These are phyloP conservation scores for Persicaria maculosa DNA, from an alignment of 148 eudicot genomes.

Conservation along the genomic window DNA sequence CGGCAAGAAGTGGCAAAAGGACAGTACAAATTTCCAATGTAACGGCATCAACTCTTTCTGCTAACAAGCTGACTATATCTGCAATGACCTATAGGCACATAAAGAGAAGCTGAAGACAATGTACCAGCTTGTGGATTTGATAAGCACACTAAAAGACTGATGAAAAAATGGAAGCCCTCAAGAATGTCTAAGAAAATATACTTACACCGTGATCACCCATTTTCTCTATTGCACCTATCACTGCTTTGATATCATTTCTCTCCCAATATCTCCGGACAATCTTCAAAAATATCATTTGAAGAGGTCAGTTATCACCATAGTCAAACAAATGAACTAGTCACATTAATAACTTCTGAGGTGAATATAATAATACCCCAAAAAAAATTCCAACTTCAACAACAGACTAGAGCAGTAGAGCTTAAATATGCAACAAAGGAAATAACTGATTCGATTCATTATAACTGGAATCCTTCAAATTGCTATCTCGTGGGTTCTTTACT, in stretches of 20 bases:
- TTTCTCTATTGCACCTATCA: conserved; percentile 61
- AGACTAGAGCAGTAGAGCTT: not conserved
- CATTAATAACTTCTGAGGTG: not conserved
- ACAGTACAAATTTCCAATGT: conserved; percentile 76
- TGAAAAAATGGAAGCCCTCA: not conserved
- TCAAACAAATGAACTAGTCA: not conserved
- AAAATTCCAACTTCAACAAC: not conserved
- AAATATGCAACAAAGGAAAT: not conserved
- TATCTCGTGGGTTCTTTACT: not conserved
- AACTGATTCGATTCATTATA: not conserved
- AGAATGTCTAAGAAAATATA: conserved; percentile 6
- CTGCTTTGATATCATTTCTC: conserved; percentile 82
- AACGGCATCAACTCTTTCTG: conserved; percentile 61
- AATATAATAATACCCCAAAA: not conserved
- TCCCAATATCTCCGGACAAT: conserved; percentile 69
- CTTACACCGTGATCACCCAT: conserved; percentile 88
- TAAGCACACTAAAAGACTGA: not conserved
- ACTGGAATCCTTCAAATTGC: not conserved
- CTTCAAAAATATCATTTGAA: conserved; percentile 26
- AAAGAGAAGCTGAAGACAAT: not conserved
- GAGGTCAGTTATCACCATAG: not conserved
- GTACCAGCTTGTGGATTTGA: conserved; percentile 11
- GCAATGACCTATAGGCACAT: conserved; percentile 61
- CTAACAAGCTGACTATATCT: conserved; percentile 67
- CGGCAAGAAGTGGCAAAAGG: conserved; percentile 68